Conservation (phyloP, 352 stramenopile genomes). For the Pythium periplocum region DNA sequence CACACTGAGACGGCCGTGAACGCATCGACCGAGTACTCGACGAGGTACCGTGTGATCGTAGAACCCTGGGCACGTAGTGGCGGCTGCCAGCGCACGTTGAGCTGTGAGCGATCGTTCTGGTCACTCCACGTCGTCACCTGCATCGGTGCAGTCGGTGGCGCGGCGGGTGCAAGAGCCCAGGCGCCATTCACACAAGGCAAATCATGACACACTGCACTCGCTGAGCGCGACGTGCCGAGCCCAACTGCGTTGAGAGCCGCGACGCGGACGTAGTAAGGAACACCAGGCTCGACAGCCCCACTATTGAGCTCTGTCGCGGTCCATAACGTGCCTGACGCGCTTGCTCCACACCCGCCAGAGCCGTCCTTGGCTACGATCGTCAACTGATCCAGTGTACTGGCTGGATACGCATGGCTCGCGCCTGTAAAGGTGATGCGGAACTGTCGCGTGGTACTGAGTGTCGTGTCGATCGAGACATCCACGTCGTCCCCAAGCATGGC, state of each 20-base stretch:
- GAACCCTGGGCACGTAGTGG: slow-evolving; percentile 63
- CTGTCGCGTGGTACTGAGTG: slow-evolving; percentile 27
- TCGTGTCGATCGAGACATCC: slow-evolving; percentile 51
- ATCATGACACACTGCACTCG: slow-evolving; percentile 47
- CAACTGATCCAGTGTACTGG: slow-evolving; percentile 30
- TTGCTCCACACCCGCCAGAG: slow-evolving; percentile 39
- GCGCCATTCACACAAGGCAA: slow-evolving; percentile 37
- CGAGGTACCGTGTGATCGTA: slow-evolving; percentile 54
- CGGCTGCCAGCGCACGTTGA: slow-evolving; percentile 86
- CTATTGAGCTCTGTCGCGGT: slow-evolving; percentile 74
- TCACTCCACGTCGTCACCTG: slow-evolving; percentile 84
- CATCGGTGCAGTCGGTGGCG: slow-evolving; percentile 63
- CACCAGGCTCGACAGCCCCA: slow-evolving; percentile 66
- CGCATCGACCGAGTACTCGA: slow-evolving; percentile 80
- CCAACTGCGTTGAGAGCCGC: slow-evolving; percentile 87
- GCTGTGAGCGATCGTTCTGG: slow-evolving; percentile 51
- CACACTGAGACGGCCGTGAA: slow-evolving; percentile 44
- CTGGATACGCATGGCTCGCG: slow-evolving; percentile 42
- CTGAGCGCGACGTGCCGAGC: slow-evolving; percentile 40
- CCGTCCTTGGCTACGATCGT: slow-evolving; percentile 45
- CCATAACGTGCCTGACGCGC: slow-evolving; percentile 43
- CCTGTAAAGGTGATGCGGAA: slow-evolving; percentile 91
- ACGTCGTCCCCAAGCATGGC: slow-evolving; percentile 54
- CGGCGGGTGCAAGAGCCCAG: slow-evolving; percentile 35
- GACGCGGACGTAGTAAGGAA: slow-evolving; percentile 88